Conservation (phyloP, 177 flowering plant species). For the Vitis hybrid region DNA sequence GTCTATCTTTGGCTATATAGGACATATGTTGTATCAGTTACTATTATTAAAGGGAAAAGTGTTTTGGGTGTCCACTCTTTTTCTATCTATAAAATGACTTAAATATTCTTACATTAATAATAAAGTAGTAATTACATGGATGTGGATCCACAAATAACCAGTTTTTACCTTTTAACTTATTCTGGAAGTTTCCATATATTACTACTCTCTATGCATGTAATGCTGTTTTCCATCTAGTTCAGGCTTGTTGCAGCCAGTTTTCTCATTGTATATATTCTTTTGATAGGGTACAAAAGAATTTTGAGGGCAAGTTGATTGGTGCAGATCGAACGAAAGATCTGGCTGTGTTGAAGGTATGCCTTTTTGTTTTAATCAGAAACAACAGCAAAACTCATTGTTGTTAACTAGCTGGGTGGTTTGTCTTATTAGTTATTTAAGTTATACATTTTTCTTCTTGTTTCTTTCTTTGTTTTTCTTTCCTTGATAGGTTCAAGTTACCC, state of each 20-base stretch:
- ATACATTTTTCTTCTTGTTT: neutral
- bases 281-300: constrained; percentile 83
- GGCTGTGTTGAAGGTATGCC: constrained; percentile 80
- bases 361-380: neutral
- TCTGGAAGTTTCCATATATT: too few relatives aligned
- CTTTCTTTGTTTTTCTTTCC: constrained; percentile 1
- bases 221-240: too few relatives aligned
- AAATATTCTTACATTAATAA: too few relatives aligned
- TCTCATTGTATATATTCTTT: constrained; percentile 16
- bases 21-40: neutral
- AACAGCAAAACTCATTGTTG: too few relatives aligned
- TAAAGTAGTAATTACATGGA: too few relatives aligned
- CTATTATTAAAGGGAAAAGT: too few relatives aligned
- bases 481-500: neutral
- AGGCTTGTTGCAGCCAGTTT: neutral
- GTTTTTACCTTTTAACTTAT: too few relatives aligned
- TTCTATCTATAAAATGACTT: too few relatives aligned
- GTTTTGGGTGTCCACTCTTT: too few relatives aligned
- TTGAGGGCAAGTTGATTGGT: constrained; percentile 86
- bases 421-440: neutral
- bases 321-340: constrained; percentile 96
- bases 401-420: too few relatives aligned
- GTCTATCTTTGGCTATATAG: constrained; percentile 6
- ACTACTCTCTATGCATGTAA: too few relatives aligned
- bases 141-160: too few relatives aligned